Evolutionary conservation across 2,329 filamentous ascomycete species (phyloP).

Genomic region (Dothideomycetes sp.): DNA sequence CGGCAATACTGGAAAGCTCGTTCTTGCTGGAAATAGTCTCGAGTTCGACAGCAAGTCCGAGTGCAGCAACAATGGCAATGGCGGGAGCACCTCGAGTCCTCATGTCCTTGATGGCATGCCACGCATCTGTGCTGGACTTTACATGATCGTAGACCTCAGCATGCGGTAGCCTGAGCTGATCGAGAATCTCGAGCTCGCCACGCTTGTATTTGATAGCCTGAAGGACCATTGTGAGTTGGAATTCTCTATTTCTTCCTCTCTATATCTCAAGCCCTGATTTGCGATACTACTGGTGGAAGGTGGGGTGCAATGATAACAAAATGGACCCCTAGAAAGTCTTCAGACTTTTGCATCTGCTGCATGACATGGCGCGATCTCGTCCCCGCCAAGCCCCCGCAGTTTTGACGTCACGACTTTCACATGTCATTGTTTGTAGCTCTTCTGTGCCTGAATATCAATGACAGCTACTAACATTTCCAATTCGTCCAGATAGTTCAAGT

Average conservation of each 20-base stretch:
- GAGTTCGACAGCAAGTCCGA: constrained; percentile 79
- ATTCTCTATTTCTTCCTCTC: no score
- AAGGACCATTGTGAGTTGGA: constrained; percentile 40
- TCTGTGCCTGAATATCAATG: no score
- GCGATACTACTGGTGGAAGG: no score
- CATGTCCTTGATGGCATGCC: constrained; percentile 76
- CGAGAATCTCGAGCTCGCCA: constrained; percentile 64
- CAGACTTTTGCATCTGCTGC: no score
- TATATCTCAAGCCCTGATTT: no score
- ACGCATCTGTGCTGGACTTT: constrained; percentile 60
- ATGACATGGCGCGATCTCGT: no score
- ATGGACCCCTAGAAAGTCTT: no score
- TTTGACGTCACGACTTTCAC: not conserved
- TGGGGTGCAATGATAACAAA: no score
- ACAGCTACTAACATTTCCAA: no score
- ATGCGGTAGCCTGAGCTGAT: constrained; percentile 74
- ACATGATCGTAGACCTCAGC: constrained; percentile 68
- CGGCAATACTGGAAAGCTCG: constrained; percentile 39
- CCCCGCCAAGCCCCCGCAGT: no score
- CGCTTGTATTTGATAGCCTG: constrained; percentile 68
- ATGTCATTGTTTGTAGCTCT: not conserved
- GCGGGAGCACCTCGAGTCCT: constrained; percentile 74
- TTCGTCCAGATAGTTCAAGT: no score
- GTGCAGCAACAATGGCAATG: constrained; percentile 92
- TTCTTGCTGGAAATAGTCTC: constrained; percentile 34